A percentile compares a stretch with the other conserved stretches of the same genome.
These are phyloP conservation scores for Russula brevipes DNA, from an alignment of 768 basidiomycete genomes.

Conservation along the genomic window DNA sequence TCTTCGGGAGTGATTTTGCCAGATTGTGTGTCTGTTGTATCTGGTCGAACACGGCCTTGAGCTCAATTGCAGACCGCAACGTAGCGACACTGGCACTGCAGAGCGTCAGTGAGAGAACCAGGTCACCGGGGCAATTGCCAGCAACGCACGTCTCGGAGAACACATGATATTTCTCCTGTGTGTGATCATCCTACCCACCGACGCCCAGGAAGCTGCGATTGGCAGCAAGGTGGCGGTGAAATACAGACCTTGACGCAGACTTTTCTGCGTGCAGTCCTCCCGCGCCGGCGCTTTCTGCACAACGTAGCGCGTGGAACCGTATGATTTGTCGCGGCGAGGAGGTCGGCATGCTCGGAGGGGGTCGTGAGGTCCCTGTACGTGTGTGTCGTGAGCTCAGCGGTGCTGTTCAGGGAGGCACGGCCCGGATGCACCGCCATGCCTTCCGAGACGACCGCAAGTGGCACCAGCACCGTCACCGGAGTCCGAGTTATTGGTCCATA, in stretches of 20 bases:
- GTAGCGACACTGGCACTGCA: conserved; percentile 62
- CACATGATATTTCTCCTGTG: conserved; percentile 90
- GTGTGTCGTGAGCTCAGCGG: conserved; percentile 42
- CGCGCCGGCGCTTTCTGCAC: conserved; percentile 74
- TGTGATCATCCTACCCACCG: conserved; percentile 74
- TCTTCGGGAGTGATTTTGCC: conserved; percentile 76
- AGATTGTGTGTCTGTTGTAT: conserved; percentile 83
- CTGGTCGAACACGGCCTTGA: conserved; percentile 87
- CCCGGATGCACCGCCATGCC: no score
- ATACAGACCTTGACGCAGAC: conserved; percentile 79
- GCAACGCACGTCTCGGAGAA: conserved; percentile 83
- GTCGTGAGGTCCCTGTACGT: conserved; percentile 51
- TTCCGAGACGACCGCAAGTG: no score
- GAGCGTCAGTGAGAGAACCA: conserved; percentile 8
- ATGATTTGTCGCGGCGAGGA: conserved; percentile 48
- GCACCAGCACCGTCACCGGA: no score
- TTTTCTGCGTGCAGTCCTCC: conserved; percentile 79
- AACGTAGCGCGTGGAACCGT: conserved; percentile 32
- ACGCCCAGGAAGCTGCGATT: conserved; percentile 68
- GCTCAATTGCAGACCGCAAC: conserved; percentile 77
- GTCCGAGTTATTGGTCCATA: no score
- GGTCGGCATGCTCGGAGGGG: conserved; percentile 34
- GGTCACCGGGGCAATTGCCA: neutral
- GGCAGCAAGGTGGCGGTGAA: conserved; percentile 50
- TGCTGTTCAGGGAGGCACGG: no score